A percentile compares a stretch with the other conserved stretches of the same genome.
Evolutionary conservation across 2,329 filamentous ascomycete species (phyloP).

Genomic region (Plenodomus tracheiphilus): DNA sequence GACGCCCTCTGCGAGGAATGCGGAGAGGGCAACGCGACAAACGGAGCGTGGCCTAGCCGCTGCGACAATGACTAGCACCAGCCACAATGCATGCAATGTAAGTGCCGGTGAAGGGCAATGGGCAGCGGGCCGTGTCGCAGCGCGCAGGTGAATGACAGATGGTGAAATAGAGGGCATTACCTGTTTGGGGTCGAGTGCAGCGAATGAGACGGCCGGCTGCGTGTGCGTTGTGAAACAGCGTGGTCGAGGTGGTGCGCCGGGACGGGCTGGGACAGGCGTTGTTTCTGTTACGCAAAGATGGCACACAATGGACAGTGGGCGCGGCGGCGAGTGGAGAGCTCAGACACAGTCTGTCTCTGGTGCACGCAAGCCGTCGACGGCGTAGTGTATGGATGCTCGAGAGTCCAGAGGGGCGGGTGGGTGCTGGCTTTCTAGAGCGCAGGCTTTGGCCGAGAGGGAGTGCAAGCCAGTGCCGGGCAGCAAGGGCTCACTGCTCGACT

Average conservation of each 20-base stretch:
- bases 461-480: slow-evolving; percentile 6
- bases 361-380: slow-evolving; percentile 13
- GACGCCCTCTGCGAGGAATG: slow-evolving; percentile 34
- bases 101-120: slow-evolving; percentile 9
- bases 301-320: slow-evolving; percentile 9
- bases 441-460: slow-evolving; percentile 10
- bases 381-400: slow-evolving; percentile 9
- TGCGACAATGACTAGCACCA: slow-evolving; percentile 11
- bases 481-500: no score
- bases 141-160: slow-evolving; percentile 13
- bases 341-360: slow-evolving; percentile 34
- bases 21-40: slow-evolving; percentile 25
- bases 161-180: slow-evolving; percentile 16
- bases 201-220: slow-evolving; percentile 21
- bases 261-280: slow-evolving; percentile 25
- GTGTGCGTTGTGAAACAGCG: slow-evolving; percentile 29
- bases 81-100: slow-evolving; percentile 2
- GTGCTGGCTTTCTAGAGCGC: no score
- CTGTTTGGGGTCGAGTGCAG: slow-evolving; percentile 19
- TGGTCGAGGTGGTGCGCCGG: slow-evolving; percentile 13
- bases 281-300: slow-evolving; percentile 33
- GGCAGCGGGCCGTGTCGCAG: slow-evolving; percentile 8
- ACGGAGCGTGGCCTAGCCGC: slow-evolving; percentile 35
- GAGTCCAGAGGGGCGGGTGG: slow-evolving; percentile 8
- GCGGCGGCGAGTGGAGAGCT: slow-evolving; percentile 16